Conservation (phyloP, 2,329 filamentous ascomycete species). For the Aspergillus versicolor region DNA sequence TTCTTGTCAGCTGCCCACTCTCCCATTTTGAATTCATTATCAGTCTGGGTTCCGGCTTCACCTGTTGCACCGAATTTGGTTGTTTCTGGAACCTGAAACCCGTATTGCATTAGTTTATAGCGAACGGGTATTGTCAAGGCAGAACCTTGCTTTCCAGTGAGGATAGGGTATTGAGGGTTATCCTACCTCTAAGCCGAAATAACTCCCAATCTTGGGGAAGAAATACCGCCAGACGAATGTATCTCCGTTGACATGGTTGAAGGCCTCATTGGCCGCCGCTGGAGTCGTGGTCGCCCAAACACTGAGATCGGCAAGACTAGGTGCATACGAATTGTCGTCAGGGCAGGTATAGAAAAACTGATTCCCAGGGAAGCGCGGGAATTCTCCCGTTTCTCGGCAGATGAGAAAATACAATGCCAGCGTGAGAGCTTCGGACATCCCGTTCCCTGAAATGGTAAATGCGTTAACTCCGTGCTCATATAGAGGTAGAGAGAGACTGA, state of each 20-base stretch:
- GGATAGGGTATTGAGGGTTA: no score
- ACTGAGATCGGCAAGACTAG: slow-evolving; percentile 27
- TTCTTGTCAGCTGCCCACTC: slow-evolving; percentile 27
- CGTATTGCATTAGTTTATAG: no score
- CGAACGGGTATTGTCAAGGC: no score
- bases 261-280: slow-evolving; percentile 25
- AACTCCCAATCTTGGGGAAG: slow-evolving; percentile 21
- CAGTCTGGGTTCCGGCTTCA: background rate
- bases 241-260: slow-evolving; percentile 31
- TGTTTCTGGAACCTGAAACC: slow-evolving; percentile 16
- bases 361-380: slow-evolving; percentile 26
- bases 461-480: no score
- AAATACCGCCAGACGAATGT: slow-evolving; percentile 28
- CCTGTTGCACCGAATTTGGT: background rate
- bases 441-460: slow-evolving; percentile 18
- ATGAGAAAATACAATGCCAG: slow-evolving; percentile 28
- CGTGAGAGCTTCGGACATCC: slow-evolving; percentile 31
- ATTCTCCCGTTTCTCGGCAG: slow-evolving; percentile 24
- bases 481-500: no score
- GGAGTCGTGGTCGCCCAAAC: slow-evolving; percentile 23
- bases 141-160: no score
- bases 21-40: slow-evolving; percentile 21
- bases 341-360: slow-evolving; percentile 28
- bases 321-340: slow-evolving; percentile 30
- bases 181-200: slow-evolving; percentile 23